These are phyloP conservation scores for Grosmannia clavigera DNA, from an alignment of 2,329 filamentous ascomycete genomes.

Conservation along the genomic window DNA sequence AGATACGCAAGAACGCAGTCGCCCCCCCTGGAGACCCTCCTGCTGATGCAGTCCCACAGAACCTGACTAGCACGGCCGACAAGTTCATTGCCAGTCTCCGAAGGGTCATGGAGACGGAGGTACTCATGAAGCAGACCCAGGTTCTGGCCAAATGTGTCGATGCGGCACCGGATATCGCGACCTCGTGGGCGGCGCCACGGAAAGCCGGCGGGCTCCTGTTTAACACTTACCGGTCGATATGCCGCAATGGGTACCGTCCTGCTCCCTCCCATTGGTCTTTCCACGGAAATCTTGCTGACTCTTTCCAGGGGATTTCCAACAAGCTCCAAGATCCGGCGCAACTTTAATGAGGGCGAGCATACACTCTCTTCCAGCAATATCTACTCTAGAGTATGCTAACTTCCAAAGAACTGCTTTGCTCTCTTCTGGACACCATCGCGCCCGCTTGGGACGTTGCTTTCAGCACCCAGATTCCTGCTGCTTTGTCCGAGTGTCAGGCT, in stretches of 20 bases:
- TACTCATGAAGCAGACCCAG: slow-evolving; percentile 1
- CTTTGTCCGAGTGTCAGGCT: slow-evolving; percentile 12
- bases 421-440: slow-evolving; percentile 1
- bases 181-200: not conserved
- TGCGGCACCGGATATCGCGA: not conserved
- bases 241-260: not conserved
- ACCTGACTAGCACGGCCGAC: not conserved
- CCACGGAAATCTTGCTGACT: not conserved
- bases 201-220: not conserved
- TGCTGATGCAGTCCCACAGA: not conserved
- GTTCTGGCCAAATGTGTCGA: not conserved
- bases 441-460: slow-evolving; percentile 19
- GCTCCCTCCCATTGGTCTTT: too few relatives aligned
- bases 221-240: slow-evolving; percentile 4
- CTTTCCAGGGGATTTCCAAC: not conserved
- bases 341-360: slow-evolving; percentile 3
- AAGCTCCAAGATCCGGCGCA: not conserved
- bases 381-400: not conserved
- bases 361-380: not conserved
- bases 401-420: not conserved
- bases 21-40: not conserved
- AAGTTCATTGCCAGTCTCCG: not conserved
- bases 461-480: slow-evolving; percentile 12
- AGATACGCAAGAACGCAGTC: not conserved
- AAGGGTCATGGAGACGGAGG: slow-evolving; percentile 1